Base-by-base conservation (phyloP, 306 rosid genomes). In the Ormosia semicastrata region DNA sequence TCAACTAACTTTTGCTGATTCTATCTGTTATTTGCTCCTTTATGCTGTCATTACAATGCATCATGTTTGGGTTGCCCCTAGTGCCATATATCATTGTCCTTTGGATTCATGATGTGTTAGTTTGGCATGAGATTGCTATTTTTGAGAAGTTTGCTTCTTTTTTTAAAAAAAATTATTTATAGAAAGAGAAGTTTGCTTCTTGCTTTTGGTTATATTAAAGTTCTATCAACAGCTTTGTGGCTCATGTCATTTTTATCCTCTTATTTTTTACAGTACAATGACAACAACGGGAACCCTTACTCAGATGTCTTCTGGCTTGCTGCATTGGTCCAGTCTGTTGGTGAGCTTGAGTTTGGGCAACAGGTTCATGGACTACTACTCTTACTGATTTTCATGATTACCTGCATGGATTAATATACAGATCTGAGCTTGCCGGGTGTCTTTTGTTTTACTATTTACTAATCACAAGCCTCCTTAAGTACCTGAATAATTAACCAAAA, bases 261-360 rank as follows among this genome's bases (percentile, higher is more conserved):
- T 17, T 81, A 60, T 82, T 71, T 59, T 77, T 73, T 82, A 66
- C 90, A 95, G 99, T 95, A 95, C 81, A 95, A 95, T 65, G 98
- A 95, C 90, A 95, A 95, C 88, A 93, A 84, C 39, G 98, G 98
- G 57, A 95, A 93, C 83, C 93, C 92, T 29, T 95, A 89, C 89
- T 95, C 99, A 24, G 99, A 95, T 79, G 97, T 89, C 68, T 95
- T 92, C 89, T 95, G 99, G 99, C 97, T 95, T 84, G 93, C 95
- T 88, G 91, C 97, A 57, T 68, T 93, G 82, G 90, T 93, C 83
- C 97, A 93, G 87, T 92, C 99, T 14, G 90, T 92, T 54, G 99
- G 99, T 9, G 94, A 92, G 84, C 97, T 95, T 70, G 99, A 93
- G 85, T 93, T 95, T 71, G 98, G 97, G 85, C 94, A 93, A 83